Percentiles rank a stretch among this genome's conserved stretches.
Evolutionary conservation across 331 rosid genomes (phyloP).

Genomic region (Quercus phellos): DNA sequence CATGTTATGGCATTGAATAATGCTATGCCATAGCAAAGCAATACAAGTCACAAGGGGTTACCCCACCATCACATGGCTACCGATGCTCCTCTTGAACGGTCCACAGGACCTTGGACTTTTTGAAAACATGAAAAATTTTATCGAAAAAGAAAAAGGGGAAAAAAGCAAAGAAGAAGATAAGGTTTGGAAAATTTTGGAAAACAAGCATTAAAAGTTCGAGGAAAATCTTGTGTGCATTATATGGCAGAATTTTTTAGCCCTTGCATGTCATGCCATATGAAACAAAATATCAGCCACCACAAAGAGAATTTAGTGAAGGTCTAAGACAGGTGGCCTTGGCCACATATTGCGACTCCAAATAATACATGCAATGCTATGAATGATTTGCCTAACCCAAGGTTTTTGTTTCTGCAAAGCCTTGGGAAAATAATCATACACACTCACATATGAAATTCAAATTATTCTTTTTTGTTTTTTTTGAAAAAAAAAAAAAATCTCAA

Average conservation of each 20-base stretch:
- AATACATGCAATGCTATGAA: too few species aligned
- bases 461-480: too few species aligned
- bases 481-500: background rate
- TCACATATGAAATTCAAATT: too few species aligned
- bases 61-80: slow-evolving; percentile 52
- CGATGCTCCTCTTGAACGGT: slow-evolving; percentile 5
- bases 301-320: too few species aligned
- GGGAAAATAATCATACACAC: too few species aligned
- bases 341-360: too few species aligned
- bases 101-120: slow-evolving; percentile 16
- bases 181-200: background rate
- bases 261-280: background rate
- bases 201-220: too few species aligned
- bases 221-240: background rate
- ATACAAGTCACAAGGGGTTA: slow-evolving; percentile 3
- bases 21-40: background rate
- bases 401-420: too few species aligned
- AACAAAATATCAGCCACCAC: background rate
- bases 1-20: slow-evolving; percentile 19
- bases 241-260: background rate
- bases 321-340: background rate
- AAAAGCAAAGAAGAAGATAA: background rate
- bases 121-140: background rate
- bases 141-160: background rate
- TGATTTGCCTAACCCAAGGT: too few species aligned